These are phyloP conservation scores for Diaporthe citri DNA, from an alignment of 2,329 filamentous ascomycete species.

Conservation along the genomic window DNA sequence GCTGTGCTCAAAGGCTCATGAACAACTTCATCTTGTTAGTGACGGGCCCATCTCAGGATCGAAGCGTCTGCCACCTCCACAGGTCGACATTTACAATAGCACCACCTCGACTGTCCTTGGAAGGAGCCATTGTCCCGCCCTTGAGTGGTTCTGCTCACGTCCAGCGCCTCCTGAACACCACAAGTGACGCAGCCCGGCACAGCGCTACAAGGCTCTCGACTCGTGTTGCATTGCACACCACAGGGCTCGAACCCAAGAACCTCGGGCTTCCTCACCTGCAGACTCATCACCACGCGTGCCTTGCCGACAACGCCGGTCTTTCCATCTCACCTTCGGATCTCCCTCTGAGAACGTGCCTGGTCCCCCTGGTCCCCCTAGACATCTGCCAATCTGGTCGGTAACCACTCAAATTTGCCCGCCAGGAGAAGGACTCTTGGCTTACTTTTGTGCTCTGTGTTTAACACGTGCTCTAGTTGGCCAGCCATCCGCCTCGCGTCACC, in stretches of 20 bases:
- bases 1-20: neutral
- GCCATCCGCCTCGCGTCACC: constrained; percentile 27
- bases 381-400: constrained; percentile 31
- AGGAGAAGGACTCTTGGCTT: constrained; percentile 21
- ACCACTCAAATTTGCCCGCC: constrained; percentile 29
- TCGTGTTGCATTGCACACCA: constrained; percentile 1
- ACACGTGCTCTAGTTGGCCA: constrained; percentile 29
- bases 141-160: neutral
- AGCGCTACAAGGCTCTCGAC: neutral
- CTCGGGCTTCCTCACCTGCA: neutral
- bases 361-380: neutral
- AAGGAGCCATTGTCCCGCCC: neutral
- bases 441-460: constrained; percentile 23
- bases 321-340: neutral
- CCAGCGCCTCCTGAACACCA: neutral
- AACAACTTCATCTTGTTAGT: constrained; percentile 3
- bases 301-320: neutral
- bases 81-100: neutral
- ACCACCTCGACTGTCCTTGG: neutral
- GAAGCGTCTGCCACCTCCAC: neutral
- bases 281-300: neutral
- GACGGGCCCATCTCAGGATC: neutral
- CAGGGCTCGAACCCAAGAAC: neutral
- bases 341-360: neutral
- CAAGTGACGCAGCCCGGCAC: constrained; percentile 16